A percentile compares a stretch with the other conserved stretches of the same genome.
These are phyloP conservation scores for Linnemannia zychae DNA, from an alignment of 192 early-diverging fungal genomes.

Conservation along the genomic window DNA sequence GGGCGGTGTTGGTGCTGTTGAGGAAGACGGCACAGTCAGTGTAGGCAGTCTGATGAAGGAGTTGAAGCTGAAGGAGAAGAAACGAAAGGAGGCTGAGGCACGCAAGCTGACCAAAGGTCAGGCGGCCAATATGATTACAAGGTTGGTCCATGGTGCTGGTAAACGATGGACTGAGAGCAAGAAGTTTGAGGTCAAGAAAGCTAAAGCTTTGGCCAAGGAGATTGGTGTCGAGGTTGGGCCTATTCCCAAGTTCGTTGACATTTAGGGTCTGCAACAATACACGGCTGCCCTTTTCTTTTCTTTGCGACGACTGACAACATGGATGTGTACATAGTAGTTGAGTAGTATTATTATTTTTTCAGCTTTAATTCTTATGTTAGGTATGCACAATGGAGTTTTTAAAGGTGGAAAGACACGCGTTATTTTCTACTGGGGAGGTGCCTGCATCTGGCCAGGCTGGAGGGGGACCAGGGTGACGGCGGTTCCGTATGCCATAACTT, in stretches of 20 bases:
- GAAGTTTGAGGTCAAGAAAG: slow-evolving; percentile 39
- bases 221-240: slow-evolving; percentile 49
- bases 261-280: background rate
- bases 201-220: slow-evolving; percentile 35
- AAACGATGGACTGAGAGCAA: slow-evolving; percentile 60
- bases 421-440: background rate
- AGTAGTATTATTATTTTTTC: background rate
- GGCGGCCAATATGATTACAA: slow-evolving; percentile 78
- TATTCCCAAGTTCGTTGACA: slow-evolving; percentile 25
- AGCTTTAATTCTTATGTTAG: background rate
- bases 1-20: background rate
- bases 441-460: slow-evolving; percentile 10
- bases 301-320: background rate
- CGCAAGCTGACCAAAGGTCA: slow-evolving; percentile 68
- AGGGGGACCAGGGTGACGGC: slow-evolving; percentile 47
- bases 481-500: slow-evolving; percentile 48
- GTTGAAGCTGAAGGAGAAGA: background rate
- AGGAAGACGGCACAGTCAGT: background rate
- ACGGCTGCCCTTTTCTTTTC: background rate
- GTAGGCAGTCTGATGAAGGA: background rate
- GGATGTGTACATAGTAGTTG: too few species aligned
- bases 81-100: background rate
- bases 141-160: slow-evolving; percentile 65
- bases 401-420: background rate
- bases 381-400: background rate